Conservation (phyloP, 768 basidiomycete species). For the Rubroboletus satanas region DNA sequence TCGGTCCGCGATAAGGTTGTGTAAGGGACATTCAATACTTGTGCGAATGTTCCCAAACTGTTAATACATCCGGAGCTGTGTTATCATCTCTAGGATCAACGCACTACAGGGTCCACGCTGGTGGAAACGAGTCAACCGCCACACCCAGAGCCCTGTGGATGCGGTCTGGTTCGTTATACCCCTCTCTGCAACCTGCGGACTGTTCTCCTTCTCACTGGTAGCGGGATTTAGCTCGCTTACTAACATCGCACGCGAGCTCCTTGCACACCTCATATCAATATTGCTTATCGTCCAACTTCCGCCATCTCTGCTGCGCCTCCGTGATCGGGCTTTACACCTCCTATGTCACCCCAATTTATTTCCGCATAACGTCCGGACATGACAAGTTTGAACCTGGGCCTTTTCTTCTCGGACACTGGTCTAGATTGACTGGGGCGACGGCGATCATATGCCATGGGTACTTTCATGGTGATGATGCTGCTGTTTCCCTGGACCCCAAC, state of each 20-base stretch:
- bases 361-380: constrained; percentile 35
- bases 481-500: constrained; percentile 31
- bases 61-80: constrained; percentile 46
- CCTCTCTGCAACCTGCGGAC: constrained; percentile 29
- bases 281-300: neutral
- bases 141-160: constrained; percentile 36
- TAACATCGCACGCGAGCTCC: constrained; percentile 25
- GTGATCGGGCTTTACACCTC: constrained; percentile 37
- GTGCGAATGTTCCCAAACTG: constrained; percentile 43
- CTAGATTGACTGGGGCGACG: constrained; percentile 28
- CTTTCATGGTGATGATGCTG: constrained; percentile 33
- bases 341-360: constrained; percentile 36
- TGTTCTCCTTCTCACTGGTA: constrained; percentile 31
- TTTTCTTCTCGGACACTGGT: constrained; percentile 33
- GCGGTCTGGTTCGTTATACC: constrained; percentile 40
- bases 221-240: constrained; percentile 32
- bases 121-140: constrained; percentile 34
- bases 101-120: constrained; percentile 37
- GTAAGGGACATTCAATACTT: constrained; percentile 29
- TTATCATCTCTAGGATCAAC: constrained; percentile 42
- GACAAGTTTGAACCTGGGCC: constrained; percentile 33
- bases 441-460: constrained; percentile 31
- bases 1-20: neutral
- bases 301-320: constrained; percentile 20
- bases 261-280: neutral